These are phyloP conservation scores for Fusarium tricinctum DNA, from an alignment of 2,329 filamentous ascomycete genomes.

Conservation along the genomic window DNA sequence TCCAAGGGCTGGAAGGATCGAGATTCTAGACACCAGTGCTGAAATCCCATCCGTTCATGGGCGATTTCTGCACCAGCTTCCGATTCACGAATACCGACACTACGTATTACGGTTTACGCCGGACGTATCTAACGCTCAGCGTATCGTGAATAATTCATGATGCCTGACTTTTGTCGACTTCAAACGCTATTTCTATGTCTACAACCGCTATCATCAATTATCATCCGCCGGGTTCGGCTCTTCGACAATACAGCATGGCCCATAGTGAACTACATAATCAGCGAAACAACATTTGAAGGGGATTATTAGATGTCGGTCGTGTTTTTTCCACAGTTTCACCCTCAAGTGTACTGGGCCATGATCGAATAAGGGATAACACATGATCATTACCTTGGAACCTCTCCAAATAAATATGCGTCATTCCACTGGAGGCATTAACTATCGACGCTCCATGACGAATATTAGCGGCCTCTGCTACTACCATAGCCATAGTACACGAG, in stretches of 20 bases:
- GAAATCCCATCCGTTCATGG: slow-evolving; percentile 46
- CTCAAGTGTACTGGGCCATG: slow-evolving; percentile 14
- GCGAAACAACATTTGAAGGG: slow-evolving; percentile 10
- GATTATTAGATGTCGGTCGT: slow-evolving; percentile 9
- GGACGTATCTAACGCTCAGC: background rate
- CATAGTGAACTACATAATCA: slow-evolving; percentile 19
- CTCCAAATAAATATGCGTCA: slow-evolving; percentile 27
- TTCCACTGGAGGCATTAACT: slow-evolving; percentile 23
- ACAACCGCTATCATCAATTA: background rate
- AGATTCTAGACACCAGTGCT: slow-evolving; percentile 39
- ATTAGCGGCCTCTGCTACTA: slow-evolving; percentile 19
- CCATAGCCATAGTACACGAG: background rate
- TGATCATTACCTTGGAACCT: slow-evolving; percentile 30
- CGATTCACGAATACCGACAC: slow-evolving; percentile 15
- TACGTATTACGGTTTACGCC: slow-evolving; percentile 3
- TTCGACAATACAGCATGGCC: slow-evolving; percentile 8
- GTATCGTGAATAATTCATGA: slow-evolving; percentile 3
- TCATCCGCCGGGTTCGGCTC: slow-evolving; percentile 3
- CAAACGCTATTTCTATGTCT: background rate
- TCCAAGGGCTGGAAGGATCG: slow-evolving; percentile 35
- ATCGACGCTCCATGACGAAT: slow-evolving; percentile 35
- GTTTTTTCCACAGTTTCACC: background rate
- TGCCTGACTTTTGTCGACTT: slow-evolving; percentile 1
- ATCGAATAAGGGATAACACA: too few relatives aligned
- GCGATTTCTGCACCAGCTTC: slow-evolving; percentile 31